phyloP scores from a whole-genome alignment of 768 basidiomycete genomes.

The Xerocomus potaroensis region DNA sequence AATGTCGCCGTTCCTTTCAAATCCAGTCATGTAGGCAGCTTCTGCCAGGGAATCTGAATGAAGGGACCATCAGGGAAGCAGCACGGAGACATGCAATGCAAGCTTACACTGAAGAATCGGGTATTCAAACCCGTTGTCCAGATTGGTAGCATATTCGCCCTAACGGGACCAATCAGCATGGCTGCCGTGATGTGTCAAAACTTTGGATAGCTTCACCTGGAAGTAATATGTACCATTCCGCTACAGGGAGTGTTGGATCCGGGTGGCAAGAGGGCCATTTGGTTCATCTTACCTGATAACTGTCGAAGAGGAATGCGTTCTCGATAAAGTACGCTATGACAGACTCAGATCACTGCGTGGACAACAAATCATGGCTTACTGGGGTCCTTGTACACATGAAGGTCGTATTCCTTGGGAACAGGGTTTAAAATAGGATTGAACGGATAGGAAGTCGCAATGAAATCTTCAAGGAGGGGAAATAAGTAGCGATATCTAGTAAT shows the following conservation, averaged over 20 bases:
- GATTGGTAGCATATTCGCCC: constrained; percentile 56
- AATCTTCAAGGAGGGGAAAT: constrained; percentile 35
- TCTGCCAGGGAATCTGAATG: constrained; percentile 45
- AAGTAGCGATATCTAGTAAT: constrained; percentile 9
- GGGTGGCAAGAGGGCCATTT: neutral
- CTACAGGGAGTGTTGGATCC: constrained; percentile 28
- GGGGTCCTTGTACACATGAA: constrained; percentile 53
- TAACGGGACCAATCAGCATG: neutral
- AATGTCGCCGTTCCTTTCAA: constrained; percentile 55
- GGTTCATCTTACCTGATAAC: constrained; percentile 31
- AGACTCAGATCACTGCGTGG: neutral
- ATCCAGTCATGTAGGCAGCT: constrained; percentile 64
- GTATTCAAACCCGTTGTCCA: constrained; percentile 43
- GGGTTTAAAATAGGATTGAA: constrained; percentile 45
- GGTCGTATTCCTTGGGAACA: constrained; percentile 48
- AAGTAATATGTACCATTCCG: constrained; percentile 59
- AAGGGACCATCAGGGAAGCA: neutral
- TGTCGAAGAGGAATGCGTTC: constrained; percentile 47
- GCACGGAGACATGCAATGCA: neutral
- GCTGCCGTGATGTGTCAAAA: too few relatives aligned
- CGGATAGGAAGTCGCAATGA: constrained; percentile 49
- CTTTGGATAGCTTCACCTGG: constrained; percentile 9
- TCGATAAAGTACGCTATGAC: constrained; percentile 36
- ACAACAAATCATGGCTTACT: neutral
- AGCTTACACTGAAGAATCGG: constrained; percentile 48